phyloP scores from a whole-genome alignment of 2,329 filamentous ascomycete genomes.

The Pseudodiploospora longispora region DNA sequence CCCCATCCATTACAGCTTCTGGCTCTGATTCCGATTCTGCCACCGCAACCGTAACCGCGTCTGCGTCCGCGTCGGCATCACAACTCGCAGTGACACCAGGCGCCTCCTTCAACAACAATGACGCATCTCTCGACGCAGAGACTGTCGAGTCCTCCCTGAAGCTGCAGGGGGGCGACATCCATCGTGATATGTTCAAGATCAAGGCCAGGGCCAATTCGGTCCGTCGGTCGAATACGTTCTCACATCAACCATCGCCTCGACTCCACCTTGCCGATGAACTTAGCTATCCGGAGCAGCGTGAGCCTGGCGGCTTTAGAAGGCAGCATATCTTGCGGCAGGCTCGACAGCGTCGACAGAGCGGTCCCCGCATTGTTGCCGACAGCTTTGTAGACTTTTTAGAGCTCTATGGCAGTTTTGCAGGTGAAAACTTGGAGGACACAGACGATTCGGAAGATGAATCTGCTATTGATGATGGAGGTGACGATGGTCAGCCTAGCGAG shows the following conservation, averaged over 20 bases:
- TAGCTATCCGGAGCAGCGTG: conserved; percentile 30
- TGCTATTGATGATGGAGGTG: conserved; percentile 41
- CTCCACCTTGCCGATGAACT: conserved; percentile 22
- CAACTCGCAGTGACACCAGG: conserved; percentile 12
- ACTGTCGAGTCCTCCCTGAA: conserved; percentile 54
- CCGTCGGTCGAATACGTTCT: conserved; percentile 60
- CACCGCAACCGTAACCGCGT: conserved; percentile 9
- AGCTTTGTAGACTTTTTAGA: conserved; percentile 72
- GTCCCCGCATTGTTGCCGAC: conserved; percentile 47
- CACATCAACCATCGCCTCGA: conserved; percentile 36
- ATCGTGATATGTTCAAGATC: conserved; percentile 70
- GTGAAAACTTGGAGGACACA: conserved; percentile 54
- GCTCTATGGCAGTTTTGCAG: conserved; percentile 68
- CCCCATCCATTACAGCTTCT: conserved; percentile 11
- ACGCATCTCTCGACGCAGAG: conserved; percentile 28
- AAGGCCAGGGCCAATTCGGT: conserved; percentile 45
- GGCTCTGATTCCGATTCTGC: neutral
- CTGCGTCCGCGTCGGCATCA: conserved; percentile 6
- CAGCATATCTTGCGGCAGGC: conserved; percentile 29
- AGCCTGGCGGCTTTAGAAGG: conserved; percentile 42
- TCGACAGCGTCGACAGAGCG: conserved; percentile 29
- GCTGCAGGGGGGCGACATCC: conserved; percentile 69
- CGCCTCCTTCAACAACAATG: conserved; percentile 1
- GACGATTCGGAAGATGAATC: conserved; percentile 48
- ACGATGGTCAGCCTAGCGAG: conserved; percentile 34